Evolutionary conservation across 257 asterid genomes (phyloP), one percentile per base, ranked within the genome.

Genomic region (Craterostigma plantagineum): DNA sequence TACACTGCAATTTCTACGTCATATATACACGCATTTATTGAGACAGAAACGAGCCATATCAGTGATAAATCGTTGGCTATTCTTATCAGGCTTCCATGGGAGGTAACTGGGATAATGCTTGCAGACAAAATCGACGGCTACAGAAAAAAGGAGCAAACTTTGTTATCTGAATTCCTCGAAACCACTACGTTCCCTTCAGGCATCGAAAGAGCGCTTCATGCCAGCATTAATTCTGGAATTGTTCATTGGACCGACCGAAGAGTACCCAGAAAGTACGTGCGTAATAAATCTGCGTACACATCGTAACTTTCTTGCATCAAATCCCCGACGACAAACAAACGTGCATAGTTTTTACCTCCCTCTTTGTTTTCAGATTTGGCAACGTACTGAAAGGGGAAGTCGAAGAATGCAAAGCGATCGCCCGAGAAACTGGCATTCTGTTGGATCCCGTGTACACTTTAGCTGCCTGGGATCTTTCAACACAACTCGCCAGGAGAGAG

Each of bases 41-140:
- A n/a, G n/a, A n/a, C n/a, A n/a, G n/a, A n/a, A n/a, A n/a, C n/a
- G n/a, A n/a, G n/a, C n/a, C n/a, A n/a, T n/a, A n/a, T n/a, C n/a
- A n/a, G n/a, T n/a, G n/a, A n/a, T n/a, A n/a, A n/a, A n/a, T n/a
- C n/a, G n/a, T n/a, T n/a, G n/a, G n/a, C n/a, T n/a, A n/a, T n/a
- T n/a, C n/a, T 3, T 18, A 18, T 40, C 73, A 87, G 97, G 75
- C 77, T 81, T 37, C 95, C 93, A 18, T 87, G 97, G 97, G 67
- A 78, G 52, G 76, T 87, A 33, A 65, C 54, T 49, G 95, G 80
- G 0, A 72, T 87, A 48, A 78, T 87, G 90, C 77, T 87, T 53
- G 93, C 90, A 48, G 92, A 77, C 68, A 64, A 65, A 30, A 51
- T 67, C 9, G 84, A 75, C 0, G 70, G 69, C 51, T 86, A 86